Evolutionary conservation across 1,139 yeast genomes (phyloP).

Genomic region (Yamadazyma pseudoaaseri): DNA sequence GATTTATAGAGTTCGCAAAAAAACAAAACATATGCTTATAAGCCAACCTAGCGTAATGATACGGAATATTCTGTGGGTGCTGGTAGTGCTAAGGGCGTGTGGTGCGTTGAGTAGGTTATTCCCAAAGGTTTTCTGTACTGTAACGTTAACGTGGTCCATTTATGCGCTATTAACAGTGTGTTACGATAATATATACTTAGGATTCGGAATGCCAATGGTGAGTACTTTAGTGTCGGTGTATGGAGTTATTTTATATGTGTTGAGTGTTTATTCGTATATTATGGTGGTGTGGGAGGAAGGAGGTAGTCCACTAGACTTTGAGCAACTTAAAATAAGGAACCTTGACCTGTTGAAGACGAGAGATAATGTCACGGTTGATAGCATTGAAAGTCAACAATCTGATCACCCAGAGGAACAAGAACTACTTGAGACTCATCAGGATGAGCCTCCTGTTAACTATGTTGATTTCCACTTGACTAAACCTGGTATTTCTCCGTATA

Average conservation of each 20-base stretch:
- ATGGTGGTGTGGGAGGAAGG: conserved; percentile 59
- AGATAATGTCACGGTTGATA: neutral
- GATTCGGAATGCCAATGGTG: conserved; percentile 10
- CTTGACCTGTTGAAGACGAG: conserved; percentile 10
- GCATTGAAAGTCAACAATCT: neutral
- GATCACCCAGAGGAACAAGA: neutral
- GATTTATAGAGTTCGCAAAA: neutral
- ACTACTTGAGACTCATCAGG: conserved; percentile 1
- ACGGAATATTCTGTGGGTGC: conserved; percentile 16
- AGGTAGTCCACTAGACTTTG: conserved; percentile 56
- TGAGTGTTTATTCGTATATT: conserved; percentile 46
- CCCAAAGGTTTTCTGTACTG: conserved; percentile 58
- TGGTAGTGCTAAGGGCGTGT: conserved; percentile 29
- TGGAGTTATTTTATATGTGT: conserved; percentile 20
- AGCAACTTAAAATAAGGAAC: conserved; percentile 20
- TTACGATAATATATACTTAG: conserved; percentile 16
- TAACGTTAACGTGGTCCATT: conserved; percentile 58
- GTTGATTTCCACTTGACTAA: conserved; percentile 14
- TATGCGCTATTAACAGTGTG: conserved; percentile 35
- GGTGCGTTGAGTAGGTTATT: conserved; percentile 51
- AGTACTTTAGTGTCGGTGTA: conserved; percentile 16
- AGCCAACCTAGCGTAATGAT: conserved; percentile 22
- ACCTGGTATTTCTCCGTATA: conserved; percentile 15
- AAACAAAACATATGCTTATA: conserved; percentile 18
- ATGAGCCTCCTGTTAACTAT: conserved; percentile 14